Evolutionary conservation across 2,329 filamentous ascomycete genomes (phyloP), one percentile per base, ranked within the genome.

Genomic region (Alternaria burnsii): DNA sequence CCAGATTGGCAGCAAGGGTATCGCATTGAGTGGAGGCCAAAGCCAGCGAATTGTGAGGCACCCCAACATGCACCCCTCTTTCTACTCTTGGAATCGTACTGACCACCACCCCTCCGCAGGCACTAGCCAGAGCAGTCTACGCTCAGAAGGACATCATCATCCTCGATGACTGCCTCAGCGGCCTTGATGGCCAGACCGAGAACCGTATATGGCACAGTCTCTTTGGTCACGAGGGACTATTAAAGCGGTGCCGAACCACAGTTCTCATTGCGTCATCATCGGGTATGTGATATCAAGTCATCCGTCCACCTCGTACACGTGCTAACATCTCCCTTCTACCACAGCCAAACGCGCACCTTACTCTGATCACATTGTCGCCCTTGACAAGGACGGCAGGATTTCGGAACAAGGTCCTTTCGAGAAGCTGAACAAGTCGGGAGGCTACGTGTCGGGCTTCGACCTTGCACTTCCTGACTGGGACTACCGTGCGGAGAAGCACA

Each of bases 81-180:
- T 51, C 34, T 52, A 36, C 26, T 51, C 38, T 30, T 30, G 4
- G 43, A 41, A 55, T 24, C n/a, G 18, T 48, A 59, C 68, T 70
- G 43, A 69, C 54, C 6, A 50, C 36, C 34, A 32, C 6, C 24
- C 28, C 30, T 38, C 22, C 22, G 44, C 44, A 78, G 74, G 80
- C 83, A n/a, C 78, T 86, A n/a, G 84, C 84, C 22, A 76, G 84
- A 55, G 84, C 83, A 14, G 75, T 85, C 10, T 86, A 86, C 68
- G 79, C 83, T 20, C 78, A 81, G 44, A 80, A 79, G 50, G 77
- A 81, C 36, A 75, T 84, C 26, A 72, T 85, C 30, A 76, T 86
- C 20, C 76, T 86, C 12, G 84, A 86, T 63, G 83, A 86, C 63
- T 80, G 82, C 20, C 78, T 86, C n/a, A 84, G 81, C 59, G 83